phyloP scores from a whole-genome alignment of 73 alveolate species.

The Tetrahymena malaccensis region DNA sequence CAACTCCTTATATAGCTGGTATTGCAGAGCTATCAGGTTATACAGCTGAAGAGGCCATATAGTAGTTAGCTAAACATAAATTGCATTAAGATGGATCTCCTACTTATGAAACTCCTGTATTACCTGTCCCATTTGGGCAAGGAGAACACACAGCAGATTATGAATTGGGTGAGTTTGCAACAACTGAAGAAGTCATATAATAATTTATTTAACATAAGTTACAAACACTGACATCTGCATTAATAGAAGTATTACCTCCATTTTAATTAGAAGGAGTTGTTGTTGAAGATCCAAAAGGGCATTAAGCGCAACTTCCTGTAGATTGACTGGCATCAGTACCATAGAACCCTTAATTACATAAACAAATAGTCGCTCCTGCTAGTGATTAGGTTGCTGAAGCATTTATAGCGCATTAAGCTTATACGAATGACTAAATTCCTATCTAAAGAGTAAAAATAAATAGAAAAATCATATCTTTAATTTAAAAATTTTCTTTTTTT shows the following conservation, averaged over 20 bases:
- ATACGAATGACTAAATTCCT: too few relatives aligned
- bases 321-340: background rate
- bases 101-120: background rate
- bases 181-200: background rate
- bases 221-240: background rate
- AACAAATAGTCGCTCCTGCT: background rate
- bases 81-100: background rate
- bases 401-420: background rate
- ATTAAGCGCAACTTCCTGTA: background rate
- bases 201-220: background rate
- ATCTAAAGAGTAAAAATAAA: too few relatives aligned
- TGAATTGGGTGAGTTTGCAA: too few relatives aligned
- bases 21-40: background rate
- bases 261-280: background rate
- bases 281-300: background rate
- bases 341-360: background rate
- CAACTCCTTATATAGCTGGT: background rate
- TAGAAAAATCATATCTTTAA: too few relatives aligned
- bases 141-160: background rate
- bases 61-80: background rate
- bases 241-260: background rate
- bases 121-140: background rate
- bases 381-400: background rate
- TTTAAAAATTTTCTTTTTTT: too few relatives aligned
- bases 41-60: background rate